Evolutionary conservation across 805 yeast species (phyloP).

Genomic region (Candida sonorensis): DNA sequence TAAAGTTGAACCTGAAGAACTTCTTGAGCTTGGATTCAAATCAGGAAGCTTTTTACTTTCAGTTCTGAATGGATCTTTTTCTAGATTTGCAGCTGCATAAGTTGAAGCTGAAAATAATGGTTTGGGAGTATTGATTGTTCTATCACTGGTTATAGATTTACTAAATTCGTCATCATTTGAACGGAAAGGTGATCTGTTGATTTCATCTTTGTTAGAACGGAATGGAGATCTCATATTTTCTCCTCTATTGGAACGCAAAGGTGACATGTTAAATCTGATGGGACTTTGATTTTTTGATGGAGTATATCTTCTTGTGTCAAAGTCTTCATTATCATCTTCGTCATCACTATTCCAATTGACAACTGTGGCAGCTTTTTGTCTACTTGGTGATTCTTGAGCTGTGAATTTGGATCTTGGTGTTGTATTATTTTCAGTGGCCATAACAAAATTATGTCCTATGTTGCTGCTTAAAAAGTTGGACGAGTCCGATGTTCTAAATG

Average conservation of each 20-base stretch:
- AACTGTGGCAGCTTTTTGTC: slow-evolving; percentile 45
- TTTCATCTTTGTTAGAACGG: no score
- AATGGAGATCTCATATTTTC: slow-evolving; percentile 31
- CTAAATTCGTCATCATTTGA: slow-evolving; percentile 22
- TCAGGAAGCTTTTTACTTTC: slow-evolving; percentile 16
- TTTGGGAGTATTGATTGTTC: slow-evolving; percentile 55
- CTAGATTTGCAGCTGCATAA: slow-evolving; percentile 49
- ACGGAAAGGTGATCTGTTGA: slow-evolving; percentile 14
- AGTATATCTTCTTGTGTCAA: slow-evolving; percentile 31
- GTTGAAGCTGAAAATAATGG: slow-evolving; percentile 60
- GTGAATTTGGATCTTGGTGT: slow-evolving; percentile 67
- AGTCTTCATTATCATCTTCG: slow-evolving; percentile 28
- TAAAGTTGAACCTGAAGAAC: slow-evolving; percentile 17
- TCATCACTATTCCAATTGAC: slow-evolving; percentile 36
- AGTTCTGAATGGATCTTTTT: slow-evolving; percentile 16
- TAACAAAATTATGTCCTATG: slow-evolving; percentile 32
- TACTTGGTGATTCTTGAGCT: slow-evolving; percentile 63
- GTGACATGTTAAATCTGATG: slow-evolving; percentile 12
- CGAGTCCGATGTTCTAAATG: slow-evolving; percentile 27
- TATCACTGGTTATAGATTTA: slow-evolving; percentile 29
- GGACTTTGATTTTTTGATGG: slow-evolving; percentile 19
- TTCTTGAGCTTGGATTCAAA: slow-evolving; percentile 19
- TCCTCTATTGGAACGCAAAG: slow-evolving; percentile 13
- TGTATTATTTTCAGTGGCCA: slow-evolving; percentile 27
- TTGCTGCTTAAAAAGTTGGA: slow-evolving; percentile 24